These are phyloP conservation scores for Scedosporium dehoogii DNA, from an alignment of 2,329 filamentous ascomycete genomes.

Conservation along the genomic window DNA sequence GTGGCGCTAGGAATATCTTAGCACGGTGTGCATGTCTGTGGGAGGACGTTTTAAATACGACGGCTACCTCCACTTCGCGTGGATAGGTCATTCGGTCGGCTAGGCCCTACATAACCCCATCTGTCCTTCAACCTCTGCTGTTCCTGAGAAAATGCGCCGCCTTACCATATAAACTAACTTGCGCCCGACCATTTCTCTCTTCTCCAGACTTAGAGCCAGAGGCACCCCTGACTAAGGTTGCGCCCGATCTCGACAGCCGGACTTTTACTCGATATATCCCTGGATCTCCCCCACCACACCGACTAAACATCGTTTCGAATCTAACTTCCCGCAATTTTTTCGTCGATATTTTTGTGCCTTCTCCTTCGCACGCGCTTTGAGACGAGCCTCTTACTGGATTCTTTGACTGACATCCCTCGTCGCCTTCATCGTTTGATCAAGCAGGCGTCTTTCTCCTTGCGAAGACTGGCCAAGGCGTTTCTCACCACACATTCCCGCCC, in stretches of 20 bases:
- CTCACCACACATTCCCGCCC: too few relatives aligned
- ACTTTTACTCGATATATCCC: slow-evolving; percentile 4
- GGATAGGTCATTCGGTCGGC: neutral
- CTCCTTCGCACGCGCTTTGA: neutral
- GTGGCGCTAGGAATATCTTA: slow-evolving; percentile 5
- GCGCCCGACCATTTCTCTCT: neutral
- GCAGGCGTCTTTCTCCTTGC: neutral
- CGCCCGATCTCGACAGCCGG: slow-evolving; percentile 1
- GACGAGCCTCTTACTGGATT: neutral
- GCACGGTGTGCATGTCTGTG: neutral
- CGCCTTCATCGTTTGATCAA: neutral
- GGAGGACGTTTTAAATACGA: slow-evolving; percentile 2
- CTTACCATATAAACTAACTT: neutral
- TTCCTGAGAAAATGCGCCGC: neutral
- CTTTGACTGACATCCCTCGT: neutral
- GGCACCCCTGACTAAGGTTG: slow-evolving; percentile 2
- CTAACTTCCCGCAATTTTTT: neutral
- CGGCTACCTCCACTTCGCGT: slow-evolving; percentile 3
- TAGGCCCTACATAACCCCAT: neutral
- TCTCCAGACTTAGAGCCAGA: neutral
- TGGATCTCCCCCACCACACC: neutral
- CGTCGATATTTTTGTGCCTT: neutral
- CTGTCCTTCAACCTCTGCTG: neutral
- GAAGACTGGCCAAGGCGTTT: too few relatives aligned
- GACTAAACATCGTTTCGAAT: neutral